These are phyloP conservation scores for Monascus ruber DNA, from an alignment of 2,329 filamentous ascomycete species.

Conservation along the genomic window DNA sequence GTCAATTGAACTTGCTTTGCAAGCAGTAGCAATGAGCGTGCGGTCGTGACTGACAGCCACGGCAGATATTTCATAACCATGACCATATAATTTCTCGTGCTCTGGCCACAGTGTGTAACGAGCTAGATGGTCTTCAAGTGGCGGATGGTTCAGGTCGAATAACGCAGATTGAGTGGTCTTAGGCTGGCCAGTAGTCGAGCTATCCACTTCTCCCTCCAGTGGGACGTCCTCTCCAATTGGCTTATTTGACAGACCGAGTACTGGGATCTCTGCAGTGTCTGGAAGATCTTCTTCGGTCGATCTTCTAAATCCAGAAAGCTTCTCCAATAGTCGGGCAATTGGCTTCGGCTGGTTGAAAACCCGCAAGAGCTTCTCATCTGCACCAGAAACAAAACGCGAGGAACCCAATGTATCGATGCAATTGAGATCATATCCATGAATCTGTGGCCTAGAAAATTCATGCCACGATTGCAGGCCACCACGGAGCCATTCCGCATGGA, in stretches of 20 bases:
- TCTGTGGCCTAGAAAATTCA: conserved; percentile 89
- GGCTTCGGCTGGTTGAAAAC: conserved; percentile 85
- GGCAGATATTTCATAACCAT: conserved; percentile 92
- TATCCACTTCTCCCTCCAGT: conserved; percentile 31
- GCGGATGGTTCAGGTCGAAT: conserved; percentile 59
- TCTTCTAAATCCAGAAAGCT: conserved; percentile 51
- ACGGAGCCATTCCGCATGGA: conserved; percentile 69
- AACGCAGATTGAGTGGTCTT: conserved; percentile 12
- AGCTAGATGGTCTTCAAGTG: conserved; percentile 79
- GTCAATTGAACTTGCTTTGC: conserved; percentile 81
- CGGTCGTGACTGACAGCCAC: conserved; percentile 68
- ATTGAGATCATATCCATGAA: conserved; percentile 96
- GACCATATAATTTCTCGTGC: conserved; percentile 90
- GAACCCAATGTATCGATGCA: conserved; percentile 68
- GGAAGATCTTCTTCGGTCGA: conserved; percentile 43
- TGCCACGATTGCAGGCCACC: conserved; percentile 59
- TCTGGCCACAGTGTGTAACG: conserved; percentile 93
- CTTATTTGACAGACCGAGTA: conserved; percentile 92
- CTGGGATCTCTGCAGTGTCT: conserved; percentile 87
- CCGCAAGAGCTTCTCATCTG: conserved; percentile 94
- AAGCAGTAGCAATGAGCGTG: conserved; percentile 73
- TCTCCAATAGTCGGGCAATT: conserved; percentile 61
- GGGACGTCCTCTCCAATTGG: conserved; percentile 48
- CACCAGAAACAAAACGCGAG: conserved; percentile 79
- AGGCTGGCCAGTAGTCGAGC: conserved; percentile 13